phyloP scores from a whole-genome alignment of 371 early-diverging fungal genomes.

The Circinella minor region DNA sequence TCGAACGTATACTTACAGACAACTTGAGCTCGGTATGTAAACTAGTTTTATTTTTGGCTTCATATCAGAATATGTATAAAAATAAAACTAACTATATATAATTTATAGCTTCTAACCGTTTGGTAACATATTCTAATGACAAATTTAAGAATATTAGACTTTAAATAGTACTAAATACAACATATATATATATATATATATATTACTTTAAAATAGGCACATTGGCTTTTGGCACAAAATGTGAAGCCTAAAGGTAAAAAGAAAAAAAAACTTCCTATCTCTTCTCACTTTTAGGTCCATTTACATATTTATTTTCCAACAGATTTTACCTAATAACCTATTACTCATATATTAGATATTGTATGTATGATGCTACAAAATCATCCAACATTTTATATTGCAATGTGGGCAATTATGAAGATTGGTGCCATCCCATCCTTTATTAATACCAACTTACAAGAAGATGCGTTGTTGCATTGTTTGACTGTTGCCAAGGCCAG shows the following conservation, averaged over 20 bases:
- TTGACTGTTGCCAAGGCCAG: slow-evolving; percentile 28
- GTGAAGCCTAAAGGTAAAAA: slow-evolving; percentile 24
- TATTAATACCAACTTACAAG: slow-evolving; percentile 37
- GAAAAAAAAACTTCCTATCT: too few species aligned
- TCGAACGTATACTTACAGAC: slow-evolving; percentile 30
- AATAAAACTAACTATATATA: neutral
- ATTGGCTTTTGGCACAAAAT: slow-evolving; percentile 26
- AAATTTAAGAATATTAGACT: too few species aligned
- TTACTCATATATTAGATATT: slow-evolving; percentile 19
- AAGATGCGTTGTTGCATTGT: slow-evolving; percentile 33
- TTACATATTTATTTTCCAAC: too few species aligned
- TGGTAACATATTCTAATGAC: slow-evolving; percentile 11
- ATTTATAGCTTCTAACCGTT: slow-evolving; percentile 23
- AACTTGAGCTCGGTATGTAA: slow-evolving; percentile 30
- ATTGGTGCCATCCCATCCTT: slow-evolving; percentile 38
- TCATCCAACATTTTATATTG: slow-evolving; percentile 32
- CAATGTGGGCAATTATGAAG: slow-evolving; percentile 31
- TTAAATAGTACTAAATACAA: neutral
- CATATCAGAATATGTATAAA: too few species aligned
- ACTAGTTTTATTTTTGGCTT: neutral
- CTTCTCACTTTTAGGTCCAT: too few species aligned
- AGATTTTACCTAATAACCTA: too few species aligned
- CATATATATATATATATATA: neutral
- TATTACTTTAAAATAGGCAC: slow-evolving; percentile 18
- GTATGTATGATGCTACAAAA: slow-evolving; percentile 41